phyloP scores from a whole-genome alignment of 768 basidiomycete genomes.

The Auriscalpium orientale region DNA sequence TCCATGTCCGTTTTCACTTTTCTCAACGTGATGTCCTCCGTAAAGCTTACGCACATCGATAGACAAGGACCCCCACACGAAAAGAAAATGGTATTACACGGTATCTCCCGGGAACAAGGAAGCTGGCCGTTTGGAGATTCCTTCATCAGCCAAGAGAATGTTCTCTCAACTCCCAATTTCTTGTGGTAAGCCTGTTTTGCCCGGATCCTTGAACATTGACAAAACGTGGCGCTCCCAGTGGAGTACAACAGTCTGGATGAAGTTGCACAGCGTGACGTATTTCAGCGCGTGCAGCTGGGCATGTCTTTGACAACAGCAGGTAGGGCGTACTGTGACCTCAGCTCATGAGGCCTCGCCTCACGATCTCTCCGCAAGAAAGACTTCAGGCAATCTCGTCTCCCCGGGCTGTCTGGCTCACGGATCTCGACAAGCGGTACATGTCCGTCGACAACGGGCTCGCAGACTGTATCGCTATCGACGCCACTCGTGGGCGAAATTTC shows the following conservation, averaged over 20 bases:
- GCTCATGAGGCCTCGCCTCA: background rate
- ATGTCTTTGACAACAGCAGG: constrained; percentile 67
- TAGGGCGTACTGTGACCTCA: constrained; percentile 18
- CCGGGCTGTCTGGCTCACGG: constrained; percentile 58
- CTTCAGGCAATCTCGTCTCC: constrained; percentile 70
- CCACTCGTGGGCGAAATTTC: constrained; percentile 64
- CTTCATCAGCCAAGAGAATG: constrained; percentile 37
- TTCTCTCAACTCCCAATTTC: constrained; percentile 53
- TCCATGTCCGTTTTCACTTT: background rate
- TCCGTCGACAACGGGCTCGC: constrained; percentile 52
- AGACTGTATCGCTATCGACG: constrained; percentile 51
- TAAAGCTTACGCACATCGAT: constrained; percentile 12
- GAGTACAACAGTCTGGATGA: constrained; percentile 55
- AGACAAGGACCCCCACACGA: constrained; percentile 53
- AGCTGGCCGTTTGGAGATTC: constrained; percentile 41
- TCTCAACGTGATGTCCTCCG: constrained; percentile 9
- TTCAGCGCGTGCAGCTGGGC: constrained; percentile 76
- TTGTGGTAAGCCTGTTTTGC: constrained; percentile 38
- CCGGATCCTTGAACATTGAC: too few species aligned
- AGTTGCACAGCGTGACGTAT: constrained; percentile 66
- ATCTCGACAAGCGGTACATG: constrained; percentile 51
- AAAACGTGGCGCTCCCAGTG: constrained; percentile 31
- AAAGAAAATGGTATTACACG: constrained; percentile 59
- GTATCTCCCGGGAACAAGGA: constrained; percentile 35
- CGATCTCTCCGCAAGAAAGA: constrained; percentile 43